These are phyloP conservation scores for Corinectria fuckeliana DNA, from an alignment of 2,329 filamentous ascomycete genomes.

Conservation along the genomic window DNA sequence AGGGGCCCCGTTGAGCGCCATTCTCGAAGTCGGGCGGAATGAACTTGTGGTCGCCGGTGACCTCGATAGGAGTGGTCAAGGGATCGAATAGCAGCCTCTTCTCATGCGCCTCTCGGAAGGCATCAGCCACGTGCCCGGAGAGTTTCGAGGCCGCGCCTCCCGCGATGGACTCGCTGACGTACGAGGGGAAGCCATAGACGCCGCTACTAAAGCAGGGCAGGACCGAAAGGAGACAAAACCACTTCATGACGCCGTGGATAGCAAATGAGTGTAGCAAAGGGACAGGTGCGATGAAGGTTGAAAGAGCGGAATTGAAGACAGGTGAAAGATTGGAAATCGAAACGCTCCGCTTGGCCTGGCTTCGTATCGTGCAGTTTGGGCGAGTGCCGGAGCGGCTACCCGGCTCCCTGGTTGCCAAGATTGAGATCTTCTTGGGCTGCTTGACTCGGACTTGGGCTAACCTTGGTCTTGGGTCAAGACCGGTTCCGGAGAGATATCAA, in stretches of 20 bases:
- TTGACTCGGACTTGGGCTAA: neutral
- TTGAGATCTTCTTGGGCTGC: neutral
- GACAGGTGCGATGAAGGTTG: neutral
- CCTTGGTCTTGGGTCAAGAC: neutral
- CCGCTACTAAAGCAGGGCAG: constrained; percentile 1
- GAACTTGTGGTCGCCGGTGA: constrained; percentile 34
- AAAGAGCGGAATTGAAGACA: neutral
- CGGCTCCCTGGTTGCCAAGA: neutral
- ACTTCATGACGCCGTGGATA: constrained; percentile 4
- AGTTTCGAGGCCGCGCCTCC: neutral
- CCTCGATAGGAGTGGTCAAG: constrained; percentile 26
- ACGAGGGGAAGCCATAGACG: constrained; percentile 6
- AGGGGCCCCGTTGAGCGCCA: constrained; percentile 39
- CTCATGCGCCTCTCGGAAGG: constrained; percentile 15
- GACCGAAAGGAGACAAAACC: neutral
- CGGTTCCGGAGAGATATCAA: neutral
- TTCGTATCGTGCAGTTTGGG: neutral
- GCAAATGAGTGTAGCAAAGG: neutral
- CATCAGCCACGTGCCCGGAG: constrained; percentile 8
- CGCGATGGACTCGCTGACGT: neutral
- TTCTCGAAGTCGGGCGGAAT: constrained; percentile 33
- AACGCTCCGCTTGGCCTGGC: constrained; percentile 2
- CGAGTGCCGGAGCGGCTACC: too few species aligned
- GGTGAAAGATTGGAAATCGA: constrained; percentile 7
- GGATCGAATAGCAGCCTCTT: constrained; percentile 30